phyloP scores from a whole-genome alignment of 2,329 filamentous ascomycete genomes.

The Stenocarpella maydis region DNA sequence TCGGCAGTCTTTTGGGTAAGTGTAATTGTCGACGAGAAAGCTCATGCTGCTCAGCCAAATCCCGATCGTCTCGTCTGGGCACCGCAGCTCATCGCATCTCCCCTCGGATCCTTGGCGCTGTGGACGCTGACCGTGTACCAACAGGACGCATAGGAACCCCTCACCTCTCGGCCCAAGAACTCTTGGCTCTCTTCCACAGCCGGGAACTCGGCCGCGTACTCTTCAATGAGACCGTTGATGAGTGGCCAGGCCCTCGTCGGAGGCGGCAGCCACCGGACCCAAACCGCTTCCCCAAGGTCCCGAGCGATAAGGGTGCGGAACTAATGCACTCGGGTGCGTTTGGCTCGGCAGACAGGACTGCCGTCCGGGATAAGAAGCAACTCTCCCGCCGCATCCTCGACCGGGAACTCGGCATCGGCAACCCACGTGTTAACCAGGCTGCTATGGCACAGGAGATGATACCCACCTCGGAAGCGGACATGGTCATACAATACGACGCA shows the following conservation, averaged over 20 bases:
- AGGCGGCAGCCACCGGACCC: constrained; percentile 56
- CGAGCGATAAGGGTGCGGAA: constrained; percentile 77
- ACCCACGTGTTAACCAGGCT: constrained; percentile 66
- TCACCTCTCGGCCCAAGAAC: constrained; percentile 42
- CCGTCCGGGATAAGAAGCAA: constrained; percentile 61
- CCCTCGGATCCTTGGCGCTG: not conserved
- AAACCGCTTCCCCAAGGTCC: constrained; percentile 80
- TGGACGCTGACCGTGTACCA: constrained; percentile 25
- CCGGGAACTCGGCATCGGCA: constrained; percentile 79
- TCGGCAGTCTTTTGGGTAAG: constrained; percentile 32
- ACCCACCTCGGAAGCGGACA: constrained; percentile 79
- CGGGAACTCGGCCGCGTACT: constrained; percentile 48
- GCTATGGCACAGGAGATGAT: constrained; percentile 79
- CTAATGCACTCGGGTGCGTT: constrained; percentile 87
- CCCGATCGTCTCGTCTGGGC: not conserved
- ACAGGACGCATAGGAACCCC: constrained; percentile 29
- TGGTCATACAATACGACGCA: constrained; percentile 85
- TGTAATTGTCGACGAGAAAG: constrained; percentile 7
- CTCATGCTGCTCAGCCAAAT: not conserved
- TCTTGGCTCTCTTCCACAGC: constrained; percentile 51
- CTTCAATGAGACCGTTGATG: constrained; percentile 45
- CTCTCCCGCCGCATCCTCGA: constrained; percentile 78
- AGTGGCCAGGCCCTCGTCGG: constrained; percentile 48
- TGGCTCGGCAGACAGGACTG: constrained; percentile 69
- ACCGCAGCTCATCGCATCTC: not conserved